Base-by-base conservation (phyloP, 495 filamentous ascomycete species). In the Xylaria nigripes region DNA sequence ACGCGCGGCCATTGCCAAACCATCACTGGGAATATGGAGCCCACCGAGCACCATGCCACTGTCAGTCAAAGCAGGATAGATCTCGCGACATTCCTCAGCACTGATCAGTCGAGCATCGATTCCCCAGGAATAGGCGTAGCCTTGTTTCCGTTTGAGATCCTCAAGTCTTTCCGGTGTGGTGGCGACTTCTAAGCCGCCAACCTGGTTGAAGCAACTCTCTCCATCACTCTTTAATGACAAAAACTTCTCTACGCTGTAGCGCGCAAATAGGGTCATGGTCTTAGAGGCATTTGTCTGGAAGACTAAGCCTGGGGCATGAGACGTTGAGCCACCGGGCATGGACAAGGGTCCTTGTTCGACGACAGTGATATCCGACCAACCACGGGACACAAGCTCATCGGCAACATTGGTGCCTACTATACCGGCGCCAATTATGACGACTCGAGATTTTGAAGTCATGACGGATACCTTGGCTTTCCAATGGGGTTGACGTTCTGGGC, bases 391-490 rank as follows among this genome's bases (percentile, higher is more conserved):
- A 45, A 79, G 66, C 66, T 79, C 76, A 55, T 79, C 76, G 32
- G 75, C 76, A 23, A 79, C 50, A 50, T 79, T 79, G 45, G 72
- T 70, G 43, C 76, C 76, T 21, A 79, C 76, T 48, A 79, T 79
- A 6, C 76, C 76, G 29, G 76, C 76, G 22, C 76, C 76, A 56
- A 79, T 78, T 40, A 79, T 78, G 44, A 79, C 74, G 21, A 77
- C 71, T 24, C 66, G 63, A 60, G 24, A 38, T 44, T 48, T 55
- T 3, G 45, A 43, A 48, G 53, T 45, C 53, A 55, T 55, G 53
- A 25, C 41, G 53, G 27, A 50, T 43, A 18, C 16, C 36, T 48
- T n/a, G 48, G 45, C 44, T 32, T 36, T 54, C 48, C 36, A 48
- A 23, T 42, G 12, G 27, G 6, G 30, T 38, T 24, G 27, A 34